A percentile compares a stretch with the other conserved stretches of the same genome.
Conservation (phyloP, 1,284 basidiomycete species). For the Clitocybe nebularis region DNA sequence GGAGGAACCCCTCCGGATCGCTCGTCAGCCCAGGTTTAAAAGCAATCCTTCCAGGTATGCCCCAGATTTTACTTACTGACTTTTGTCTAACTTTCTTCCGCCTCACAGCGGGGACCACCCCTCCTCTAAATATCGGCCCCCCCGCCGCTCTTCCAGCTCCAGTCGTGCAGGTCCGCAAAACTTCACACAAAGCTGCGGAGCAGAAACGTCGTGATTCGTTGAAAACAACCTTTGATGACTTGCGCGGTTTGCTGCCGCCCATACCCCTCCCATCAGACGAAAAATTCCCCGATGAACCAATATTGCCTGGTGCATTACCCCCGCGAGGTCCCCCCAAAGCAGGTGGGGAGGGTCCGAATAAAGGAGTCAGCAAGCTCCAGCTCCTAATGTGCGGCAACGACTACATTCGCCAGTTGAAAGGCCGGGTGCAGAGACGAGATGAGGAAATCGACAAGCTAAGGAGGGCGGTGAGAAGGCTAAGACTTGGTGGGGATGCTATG, state of each 20-base stretch:
- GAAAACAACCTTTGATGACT: slow-evolving; percentile 94
- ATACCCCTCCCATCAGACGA: slow-evolving; percentile 78
- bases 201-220: slow-evolving; percentile 95
- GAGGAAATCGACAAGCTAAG: slow-evolving; percentile 72
- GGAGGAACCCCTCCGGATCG: slow-evolving; percentile 25
- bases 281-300: slow-evolving; percentile 53
- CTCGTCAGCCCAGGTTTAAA: slow-evolving; percentile 53
- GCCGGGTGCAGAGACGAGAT: slow-evolving; percentile 80
- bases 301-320: slow-evolving; percentile 81
- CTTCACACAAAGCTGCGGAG: slow-evolving; percentile 95
- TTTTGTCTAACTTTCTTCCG: neutral
- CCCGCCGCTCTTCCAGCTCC: slow-evolving; percentile 20
- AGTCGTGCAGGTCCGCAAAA: slow-evolving; percentile 59
- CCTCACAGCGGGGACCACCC: slow-evolving; percentile 20
- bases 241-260: slow-evolving; percentile 84
- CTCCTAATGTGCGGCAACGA: slow-evolving; percentile 88
- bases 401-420: slow-evolving; percentile 75
- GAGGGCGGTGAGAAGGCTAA: slow-evolving; percentile 63
- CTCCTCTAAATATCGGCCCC: slow-evolving; percentile 18
- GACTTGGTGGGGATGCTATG: slow-evolving; percentile 31
- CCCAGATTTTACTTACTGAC: neutral
- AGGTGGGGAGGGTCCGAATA: slow-evolving; percentile 85
- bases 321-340: slow-evolving; percentile 84
- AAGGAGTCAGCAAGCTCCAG: slow-evolving; percentile 94
- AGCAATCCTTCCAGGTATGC: slow-evolving; percentile 64